These are phyloP conservation scores for Emericellopsis terricola DNA, from an alignment of 495 filamentous ascomycete genomes.

Conservation along the genomic window DNA sequence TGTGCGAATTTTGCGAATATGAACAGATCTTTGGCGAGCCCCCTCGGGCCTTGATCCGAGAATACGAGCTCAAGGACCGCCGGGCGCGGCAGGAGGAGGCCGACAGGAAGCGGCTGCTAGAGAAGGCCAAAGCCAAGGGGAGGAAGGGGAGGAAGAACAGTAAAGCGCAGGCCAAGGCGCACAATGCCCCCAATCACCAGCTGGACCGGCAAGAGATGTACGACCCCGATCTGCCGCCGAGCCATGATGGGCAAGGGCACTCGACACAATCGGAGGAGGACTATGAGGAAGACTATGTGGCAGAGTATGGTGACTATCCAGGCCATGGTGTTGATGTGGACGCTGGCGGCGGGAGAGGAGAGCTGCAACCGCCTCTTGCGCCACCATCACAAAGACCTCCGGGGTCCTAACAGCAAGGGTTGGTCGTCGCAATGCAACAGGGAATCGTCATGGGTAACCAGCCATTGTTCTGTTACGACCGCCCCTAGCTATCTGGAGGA, in stretches of 20 bases:
- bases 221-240: background rate
- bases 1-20: constrained; percentile 86
- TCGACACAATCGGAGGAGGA: constrained; percentile 1
- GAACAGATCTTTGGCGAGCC: constrained; percentile 62
- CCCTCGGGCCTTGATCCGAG: constrained; percentile 63
- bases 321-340: too few species aligned
- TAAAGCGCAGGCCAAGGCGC: constrained; percentile 35
- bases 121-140: constrained; percentile 85
- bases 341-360: too few species aligned
- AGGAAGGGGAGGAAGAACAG: constrained; percentile 52
- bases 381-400: too few species aligned
- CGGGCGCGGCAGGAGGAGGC: constrained; percentile 57
- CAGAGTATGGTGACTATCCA: background rate
- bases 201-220: background rate
- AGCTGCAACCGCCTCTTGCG: too few species aligned
- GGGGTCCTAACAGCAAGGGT: too few species aligned
- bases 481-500: too few species aligned
- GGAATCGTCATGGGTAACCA: too few species aligned
- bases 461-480: too few species aligned
- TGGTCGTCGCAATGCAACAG: too few species aligned
- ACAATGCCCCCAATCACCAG: constrained; percentile 11
- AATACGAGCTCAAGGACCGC: constrained; percentile 83
- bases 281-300: constrained; percentile 1
- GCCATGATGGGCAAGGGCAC: background rate
- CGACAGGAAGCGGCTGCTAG: constrained; percentile 62